phyloP scores from a whole-genome alignment of 768 basidiomycete species.

The Rhodotorula diobovata region DNA sequence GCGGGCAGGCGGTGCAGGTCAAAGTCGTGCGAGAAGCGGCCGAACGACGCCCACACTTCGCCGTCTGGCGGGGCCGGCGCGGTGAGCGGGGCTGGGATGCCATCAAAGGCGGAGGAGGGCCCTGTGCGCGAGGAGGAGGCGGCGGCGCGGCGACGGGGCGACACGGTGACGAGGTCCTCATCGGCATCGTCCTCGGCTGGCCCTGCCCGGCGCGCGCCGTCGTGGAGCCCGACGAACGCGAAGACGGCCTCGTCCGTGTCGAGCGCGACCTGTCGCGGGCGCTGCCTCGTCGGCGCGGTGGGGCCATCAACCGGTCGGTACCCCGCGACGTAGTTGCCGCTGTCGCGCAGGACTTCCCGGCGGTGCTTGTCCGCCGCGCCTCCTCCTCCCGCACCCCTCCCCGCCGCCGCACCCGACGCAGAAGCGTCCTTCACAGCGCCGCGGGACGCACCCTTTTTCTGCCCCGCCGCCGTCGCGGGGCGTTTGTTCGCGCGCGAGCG shows the following conservation, averaged over 20 bases:
- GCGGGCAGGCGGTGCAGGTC: slow-evolving; percentile 54
- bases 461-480: not conserved
- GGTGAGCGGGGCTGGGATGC: not conserved
- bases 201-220: not conserved
- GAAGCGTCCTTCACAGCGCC: not conserved
- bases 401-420: not conserved
- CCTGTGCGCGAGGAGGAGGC: too few species aligned
- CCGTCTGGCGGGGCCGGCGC: not conserved
- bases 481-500: not conserved
- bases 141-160: not conserved
- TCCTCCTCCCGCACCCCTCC: too few species aligned
- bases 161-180: not conserved
- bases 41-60: slow-evolving; percentile 33
- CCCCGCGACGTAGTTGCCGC: not conserved
- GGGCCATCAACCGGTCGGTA: not conserved
- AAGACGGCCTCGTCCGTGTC: slow-evolving; percentile 32
- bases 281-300: not conserved
- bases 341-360: not conserved
- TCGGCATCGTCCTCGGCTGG: slow-evolving; percentile 5
- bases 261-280: slow-evolving; percentile 5
- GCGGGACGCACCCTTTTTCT: not conserved
- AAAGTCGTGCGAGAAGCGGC: slow-evolving; percentile 53
- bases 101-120: too few species aligned
- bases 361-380: not conserved
- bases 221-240: slow-evolving; percentile 8